Base-by-base conservation (phyloP, 2,329 filamentous ascomycete species). In the Xylariales sp. region DNA sequence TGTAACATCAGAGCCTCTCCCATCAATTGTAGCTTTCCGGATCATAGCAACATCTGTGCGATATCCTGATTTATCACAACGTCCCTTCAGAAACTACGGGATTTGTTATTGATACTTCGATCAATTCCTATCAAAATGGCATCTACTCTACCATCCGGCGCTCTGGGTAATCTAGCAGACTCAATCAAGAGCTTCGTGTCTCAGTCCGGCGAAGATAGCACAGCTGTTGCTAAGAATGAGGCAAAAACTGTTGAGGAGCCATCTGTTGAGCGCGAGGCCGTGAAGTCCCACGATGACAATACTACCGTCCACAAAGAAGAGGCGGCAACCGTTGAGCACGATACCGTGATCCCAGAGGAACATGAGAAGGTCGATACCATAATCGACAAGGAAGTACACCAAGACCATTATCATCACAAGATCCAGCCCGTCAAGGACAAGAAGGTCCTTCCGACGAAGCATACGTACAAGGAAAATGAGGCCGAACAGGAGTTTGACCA, bases 311-410 rank as follows among this genome's bases (percentile, higher is more conserved):
- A 39, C 24, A 39, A 39, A 27, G 19, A 7, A 6, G 31, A 29
- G 36, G 36, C 24, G 3, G n/a, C 36, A 19, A 27, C 36, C 18
- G 27, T 39, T 19, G 24, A 29, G 24, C 36, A 39, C 27, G 36
- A 39, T 24, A 31, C 24, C 12, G 36, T 39, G 14, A 39, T 29
- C 15, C 15, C 36, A 6, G 14, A n/a, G n/a, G 36, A 39, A 19
- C 36, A 39, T 22, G 25, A 39, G 36, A 28, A 39, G 25, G 25
- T 31, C n/a, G 18, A 31, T 19, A 39, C 36, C 12, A 16, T 29
- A 10, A 10, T 39, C 36, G 36, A 39, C 36, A 39, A 39, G 27
- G 36, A 39, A 11, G 10, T 39, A 8, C 36, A 39, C 36, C 36
- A 39, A 27, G 36, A 39, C 18, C 36, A 39, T 27, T 39, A 39